phyloP scores from a whole-genome alignment of 2,329 filamentous ascomycete species.

The Neonectria magnoliae region DNA sequence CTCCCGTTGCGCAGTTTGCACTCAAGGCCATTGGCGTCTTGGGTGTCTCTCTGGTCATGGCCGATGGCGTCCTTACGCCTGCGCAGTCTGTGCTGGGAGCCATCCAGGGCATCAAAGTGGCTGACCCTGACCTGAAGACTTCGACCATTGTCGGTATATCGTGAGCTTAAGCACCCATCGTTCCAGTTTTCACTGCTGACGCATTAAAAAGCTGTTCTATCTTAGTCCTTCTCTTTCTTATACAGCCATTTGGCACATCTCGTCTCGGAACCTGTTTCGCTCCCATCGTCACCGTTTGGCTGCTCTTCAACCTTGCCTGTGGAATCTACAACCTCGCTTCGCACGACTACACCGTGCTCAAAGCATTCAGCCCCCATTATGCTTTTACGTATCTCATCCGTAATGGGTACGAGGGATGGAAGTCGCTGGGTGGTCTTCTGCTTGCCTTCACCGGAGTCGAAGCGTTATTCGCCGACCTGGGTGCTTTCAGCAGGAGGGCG shows the following conservation, averaged over 20 bases:
- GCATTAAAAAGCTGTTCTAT: slow-evolving; percentile 53
- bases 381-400: slow-evolving; percentile 68
- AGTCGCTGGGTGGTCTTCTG: slow-evolving; percentile 72
- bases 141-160: slow-evolving; percentile 68
- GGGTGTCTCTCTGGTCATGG: slow-evolving; percentile 73
- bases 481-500: slow-evolving; percentile 74
- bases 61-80: slow-evolving; percentile 71
- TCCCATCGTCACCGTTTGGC: slow-evolving; percentile 73
- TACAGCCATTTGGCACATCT: slow-evolving; percentile 71
- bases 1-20: slow-evolving; percentile 57
- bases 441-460: slow-evolving; percentile 81
- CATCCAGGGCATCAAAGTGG: slow-evolving; percentile 69
- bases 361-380: slow-evolving; percentile 66
- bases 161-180: slow-evolving; percentile 39
- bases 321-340: slow-evolving; percentile 70
- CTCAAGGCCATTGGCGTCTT: slow-evolving; percentile 70
- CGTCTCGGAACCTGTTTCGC: slow-evolving; percentile 70
- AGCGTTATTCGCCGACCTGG: slow-evolving; percentile 79
- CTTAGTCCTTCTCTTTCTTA: slow-evolving; percentile 67
- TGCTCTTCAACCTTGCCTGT: slow-evolving; percentile 67
- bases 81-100: slow-evolving; percentile 76
- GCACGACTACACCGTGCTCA: slow-evolving; percentile 61
- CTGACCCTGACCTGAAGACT: slow-evolving; percentile 62
- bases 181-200: background rate
- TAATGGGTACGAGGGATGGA: slow-evolving; percentile 68